A percentile compares a stretch with the other conserved stretches of the same genome.
phyloP scores from a whole-genome alignment of 495 filamentous ascomycete species.

The Xylaria flabelliformis region DNA sequence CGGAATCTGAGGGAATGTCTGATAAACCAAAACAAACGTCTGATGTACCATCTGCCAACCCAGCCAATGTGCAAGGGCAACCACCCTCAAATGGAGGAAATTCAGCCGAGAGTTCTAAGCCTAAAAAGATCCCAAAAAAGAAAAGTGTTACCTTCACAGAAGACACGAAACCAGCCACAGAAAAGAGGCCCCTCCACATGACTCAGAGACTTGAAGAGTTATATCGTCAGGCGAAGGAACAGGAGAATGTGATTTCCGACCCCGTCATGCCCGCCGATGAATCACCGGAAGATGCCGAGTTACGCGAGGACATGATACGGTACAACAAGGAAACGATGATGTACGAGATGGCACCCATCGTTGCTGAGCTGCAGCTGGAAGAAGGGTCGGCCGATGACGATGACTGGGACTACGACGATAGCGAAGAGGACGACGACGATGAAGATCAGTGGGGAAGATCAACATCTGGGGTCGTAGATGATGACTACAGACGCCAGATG shows the following conservation, averaged over 20 bases:
- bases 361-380: slow-evolving; percentile 90
- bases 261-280: slow-evolving; percentile 67
- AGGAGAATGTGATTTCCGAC: slow-evolving; percentile 49
- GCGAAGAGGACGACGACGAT: slow-evolving; percentile 58
- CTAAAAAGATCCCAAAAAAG: slow-evolving; percentile 30
- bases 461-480: slow-evolving; percentile 62
- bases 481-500: slow-evolving; percentile 74
- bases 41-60: slow-evolving; percentile 1
- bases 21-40: slow-evolving; percentile 6
- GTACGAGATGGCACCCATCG: slow-evolving; percentile 81
- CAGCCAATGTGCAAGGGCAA: slow-evolving; percentile 9
- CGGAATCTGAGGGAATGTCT: slow-evolving; percentile 18
- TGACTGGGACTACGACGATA: slow-evolving; percentile 60
- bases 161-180: slow-evolving; percentile 59
- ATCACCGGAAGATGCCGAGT: slow-evolving; percentile 74
- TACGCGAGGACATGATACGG: slow-evolving; percentile 89
- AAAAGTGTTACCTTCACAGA: slow-evolving; percentile 59
- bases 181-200: slow-evolving; percentile 38
- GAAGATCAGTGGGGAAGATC: slow-evolving; percentile 73
- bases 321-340: slow-evolving; percentile 69
- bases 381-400: slow-evolving; percentile 66
- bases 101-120: slow-evolving; percentile 1
- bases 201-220: slow-evolving; percentile 56
- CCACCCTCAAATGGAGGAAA: slow-evolving; percentile 12
- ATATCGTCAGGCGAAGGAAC: slow-evolving; percentile 53